These are phyloP conservation scores for Apiospora arundinis DNA, from an alignment of 2,329 filamentous ascomycete species.

Conservation along the genomic window DNA sequence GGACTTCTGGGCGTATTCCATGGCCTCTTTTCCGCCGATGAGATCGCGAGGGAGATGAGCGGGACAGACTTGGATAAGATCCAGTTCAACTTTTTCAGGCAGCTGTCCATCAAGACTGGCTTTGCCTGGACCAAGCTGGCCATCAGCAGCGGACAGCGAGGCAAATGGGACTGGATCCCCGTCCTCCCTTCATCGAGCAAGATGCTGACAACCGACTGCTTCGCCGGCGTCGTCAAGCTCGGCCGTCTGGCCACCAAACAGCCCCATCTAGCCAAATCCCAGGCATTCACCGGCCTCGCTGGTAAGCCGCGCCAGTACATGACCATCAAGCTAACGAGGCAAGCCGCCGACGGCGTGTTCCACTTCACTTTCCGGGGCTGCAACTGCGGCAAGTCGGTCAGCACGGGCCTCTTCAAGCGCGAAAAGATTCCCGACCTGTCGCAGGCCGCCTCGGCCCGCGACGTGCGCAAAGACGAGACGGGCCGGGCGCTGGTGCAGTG, in stretches of 20 bases:
- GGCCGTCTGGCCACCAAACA: conserved; percentile 31
- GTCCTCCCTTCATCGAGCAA: conserved; percentile 30
- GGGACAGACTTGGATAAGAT: conserved; percentile 27
- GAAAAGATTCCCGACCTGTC: too few relatives aligned
- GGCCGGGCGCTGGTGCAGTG: conserved; percentile 25
- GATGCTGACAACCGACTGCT: conserved; percentile 35
- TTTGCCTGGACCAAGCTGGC: conserved; percentile 38
- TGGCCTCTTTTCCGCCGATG: conserved; percentile 35
- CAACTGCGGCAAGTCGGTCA: conserved; percentile 27
- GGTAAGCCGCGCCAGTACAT: conserved; percentile 35
- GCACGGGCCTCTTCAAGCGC: conserved; percentile 22
- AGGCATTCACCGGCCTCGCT: conserved; percentile 29
- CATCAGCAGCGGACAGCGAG: conserved; percentile 35
- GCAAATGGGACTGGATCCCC: conserved; percentile 37
- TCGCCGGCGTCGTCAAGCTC: conserved; percentile 35
- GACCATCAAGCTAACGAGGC: conserved; percentile 32
- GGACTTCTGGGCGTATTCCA: conserved; percentile 38
- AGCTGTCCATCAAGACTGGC: conserved; percentile 35
- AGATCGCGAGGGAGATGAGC: conserved; percentile 19
- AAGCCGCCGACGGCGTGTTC: conserved; percentile 28
- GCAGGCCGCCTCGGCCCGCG: conserved; percentile 6
- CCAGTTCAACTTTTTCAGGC: conserved; percentile 37
- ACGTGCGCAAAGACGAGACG: conserved; percentile 27
- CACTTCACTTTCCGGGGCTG: conserved; percentile 35
- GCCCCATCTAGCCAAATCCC: conserved; percentile 21